Evolutionary conservation across 352 stramenopile species (phyloP).

Genomic region (Phytopythium ostracodes): DNA sequence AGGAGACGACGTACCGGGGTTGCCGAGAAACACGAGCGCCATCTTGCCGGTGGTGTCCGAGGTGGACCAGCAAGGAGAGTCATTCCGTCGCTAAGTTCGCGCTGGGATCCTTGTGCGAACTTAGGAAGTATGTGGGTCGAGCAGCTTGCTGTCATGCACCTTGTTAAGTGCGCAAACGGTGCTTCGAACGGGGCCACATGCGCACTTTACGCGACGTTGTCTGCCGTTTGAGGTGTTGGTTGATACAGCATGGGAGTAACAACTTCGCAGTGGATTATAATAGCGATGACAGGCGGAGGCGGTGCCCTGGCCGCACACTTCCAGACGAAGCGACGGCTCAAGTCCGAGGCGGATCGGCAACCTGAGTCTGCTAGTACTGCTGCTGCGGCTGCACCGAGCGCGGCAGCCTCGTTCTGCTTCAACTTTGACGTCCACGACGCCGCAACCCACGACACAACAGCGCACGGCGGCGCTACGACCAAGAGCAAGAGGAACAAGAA

Average conservation of each 20-base stretch:
- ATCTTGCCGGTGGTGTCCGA: conserved; percentile 12
- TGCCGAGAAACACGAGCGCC: conserved; percentile 72
- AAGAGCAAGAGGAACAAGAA: conserved; percentile 25
- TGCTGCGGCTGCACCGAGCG: not conserved
- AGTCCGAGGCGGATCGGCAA: not conserved
- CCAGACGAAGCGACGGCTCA: conserved; percentile 35
- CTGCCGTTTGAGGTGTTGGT: conserved; percentile 6
- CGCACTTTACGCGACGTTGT: not conserved
- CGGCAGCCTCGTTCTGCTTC: conserved; percentile 43
- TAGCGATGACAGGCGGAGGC: conserved; percentile 4
- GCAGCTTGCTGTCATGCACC: no score
- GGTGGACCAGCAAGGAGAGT: not conserved
- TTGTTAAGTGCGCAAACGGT: conserved; percentile 2
- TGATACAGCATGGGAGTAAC: no score
- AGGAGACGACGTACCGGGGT: conserved; percentile 36
- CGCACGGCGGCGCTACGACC: not conserved
- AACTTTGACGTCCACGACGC: conserved; percentile 29
- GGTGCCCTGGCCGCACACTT: conserved; percentile 54
- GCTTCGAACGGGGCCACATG: not conserved
- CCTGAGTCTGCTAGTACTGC: conserved; percentile 5
- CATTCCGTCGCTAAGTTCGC: conserved; percentile 11
- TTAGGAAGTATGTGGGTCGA: no score
- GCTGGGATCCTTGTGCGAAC: not conserved
- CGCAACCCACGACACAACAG: not conserved
- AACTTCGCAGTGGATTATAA: no score